These are phyloP conservation scores for Aurifilum marmelostoma DNA, from an alignment of 2,329 filamentous ascomycete genomes.

Conservation along the genomic window DNA sequence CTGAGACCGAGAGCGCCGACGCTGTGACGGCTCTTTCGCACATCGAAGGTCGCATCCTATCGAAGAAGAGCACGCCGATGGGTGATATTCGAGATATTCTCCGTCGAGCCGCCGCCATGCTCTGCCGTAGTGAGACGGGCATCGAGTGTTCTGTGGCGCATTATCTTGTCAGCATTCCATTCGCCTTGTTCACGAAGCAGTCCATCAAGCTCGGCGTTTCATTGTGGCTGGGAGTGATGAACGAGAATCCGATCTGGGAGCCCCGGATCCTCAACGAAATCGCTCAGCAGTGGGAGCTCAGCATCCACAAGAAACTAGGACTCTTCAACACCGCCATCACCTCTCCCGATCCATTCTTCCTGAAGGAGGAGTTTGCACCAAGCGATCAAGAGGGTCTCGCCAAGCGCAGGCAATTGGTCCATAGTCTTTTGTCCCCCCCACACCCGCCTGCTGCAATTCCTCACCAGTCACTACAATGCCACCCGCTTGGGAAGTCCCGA, in stretches of 20 bases:
- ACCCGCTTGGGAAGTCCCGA: constrained; percentile 83
- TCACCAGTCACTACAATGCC: constrained; percentile 93
- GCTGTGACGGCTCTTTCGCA: constrained; percentile 69
- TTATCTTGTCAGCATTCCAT: constrained; percentile 90
- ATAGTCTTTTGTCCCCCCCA: constrained; percentile 87
- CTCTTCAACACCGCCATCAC: constrained; percentile 76
- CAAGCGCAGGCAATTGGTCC: constrained; percentile 76
- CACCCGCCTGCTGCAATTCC: constrained; percentile 81
- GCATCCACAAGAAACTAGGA: constrained; percentile 75
- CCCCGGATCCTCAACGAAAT: constrained; percentile 85
- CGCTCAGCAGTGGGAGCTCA: constrained; percentile 87
- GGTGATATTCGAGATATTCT: constrained; percentile 80
- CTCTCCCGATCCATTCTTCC: constrained; percentile 82
- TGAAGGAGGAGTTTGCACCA: constrained; percentile 90
- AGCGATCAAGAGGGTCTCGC: constrained; percentile 77
- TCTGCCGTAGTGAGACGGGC: constrained; percentile 72
- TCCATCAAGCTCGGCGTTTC: constrained; percentile 95
- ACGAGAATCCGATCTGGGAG: constrained; percentile 90
- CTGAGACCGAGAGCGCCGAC: constrained; percentile 59
- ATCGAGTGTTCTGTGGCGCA: constrained; percentile 81
- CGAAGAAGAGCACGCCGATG: constrained; percentile 71
- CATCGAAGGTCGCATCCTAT: constrained; percentile 71
- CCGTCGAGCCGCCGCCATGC: constrained; percentile 79
- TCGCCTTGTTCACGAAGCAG: constrained; percentile 89
- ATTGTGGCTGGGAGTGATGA: constrained; percentile 94